Evolutionary conservation across 768 basidiomycete genomes (phyloP), one percentile per base, ranked within the genome.

Genomic region (Phallus indusiatus): DNA sequence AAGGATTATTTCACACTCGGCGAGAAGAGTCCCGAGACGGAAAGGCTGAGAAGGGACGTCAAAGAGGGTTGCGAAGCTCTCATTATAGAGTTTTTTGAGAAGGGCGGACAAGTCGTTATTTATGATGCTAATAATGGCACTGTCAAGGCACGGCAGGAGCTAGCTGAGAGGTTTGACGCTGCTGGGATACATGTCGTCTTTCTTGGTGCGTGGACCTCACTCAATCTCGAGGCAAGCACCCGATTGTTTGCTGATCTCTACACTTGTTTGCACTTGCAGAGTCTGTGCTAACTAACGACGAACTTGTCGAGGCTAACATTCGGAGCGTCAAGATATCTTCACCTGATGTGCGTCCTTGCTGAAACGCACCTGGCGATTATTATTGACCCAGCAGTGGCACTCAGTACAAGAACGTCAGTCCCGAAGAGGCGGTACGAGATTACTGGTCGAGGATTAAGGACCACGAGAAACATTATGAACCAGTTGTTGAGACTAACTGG

Each of bases 51-150:
- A 54, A 78, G 81, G 64, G 81, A 77, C 65, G 82, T 95, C 62
- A 81, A 85, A 47, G 77, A 79, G 0, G 90, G 87, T n/a, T 90
- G 96, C 63, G 94, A 97, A 73, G 79, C 88, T 69, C 75, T 86
- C 52, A 92, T 98, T 47, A 86, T 83, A 82, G 83, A 92, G 62
- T 96, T 88, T 72, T 98, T 95, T 72, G 78, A 80, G 60, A 73
- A 71, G 1, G 88, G 91, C 5, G 96, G 95, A 0, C 96, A 99
- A 70, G 94, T 98, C 22, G 92, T 95, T 37, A 94, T 99, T 63
- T 98, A 97, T 74, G 96, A 99, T 69, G 96, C 96, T 28, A 99
- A 99, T 68, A 97, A 97, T 65, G 93, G 93, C 1, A 83, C 82
- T 7, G 76, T 78, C 20, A 79, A 77, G 51, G 79, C 78, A 33